Evolutionary conservation across 176 grass and related monocot genomes (phyloP), one percentile per base, ranked within the genome.

Genomic region (Poa annua): DNA sequence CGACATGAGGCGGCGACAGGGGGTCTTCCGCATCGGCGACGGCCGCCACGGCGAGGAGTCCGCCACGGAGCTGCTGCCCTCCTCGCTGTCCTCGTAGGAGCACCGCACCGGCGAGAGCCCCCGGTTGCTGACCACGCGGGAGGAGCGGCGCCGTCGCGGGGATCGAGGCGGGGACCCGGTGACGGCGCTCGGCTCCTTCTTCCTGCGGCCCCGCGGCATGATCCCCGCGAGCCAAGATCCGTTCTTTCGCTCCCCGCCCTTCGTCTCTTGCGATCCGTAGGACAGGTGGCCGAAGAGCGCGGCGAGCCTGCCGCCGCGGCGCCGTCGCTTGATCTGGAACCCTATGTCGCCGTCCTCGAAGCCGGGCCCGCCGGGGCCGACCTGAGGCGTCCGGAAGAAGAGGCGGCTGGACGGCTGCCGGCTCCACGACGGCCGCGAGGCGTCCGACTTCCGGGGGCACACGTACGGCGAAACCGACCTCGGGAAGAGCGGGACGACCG

Each of bases 351-450:
- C 86, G 41, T 88, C 92, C 29, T 82, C 84, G 38, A 86, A 60
- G 53, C 36, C 41, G 49, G 71, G 15, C 0, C 12, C 49, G 6
- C 61, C 55, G 61, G 87, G 91, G 0, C 89, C 91, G 0, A 92
- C 90, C 56, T 97, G 92, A 1, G 92, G 95, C 65, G 95, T 94
- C 1, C 90, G 81, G 71, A 96, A 91, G 80, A 96, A 96, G 69
- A 89, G 83, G 21, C 88, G 71, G 48, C 74, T 81, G 62, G 88
- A 67, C 13, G 87, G 59, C 8, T 76, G 75, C 4, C 39, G 52
- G 60, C 26, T 64, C 47, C 75, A 78, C 68, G 80, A 77, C 68
- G 80, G 6, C 4, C 34, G 49, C 11, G 84, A 67, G 16, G 88
- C 67, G 67, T 90, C 84, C 16, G 84, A 90, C 60, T 87, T 87